Conservation (phyloP, 2,329 filamentous ascomycete genomes). For the Alternaria hordeiaustralica region DNA sequence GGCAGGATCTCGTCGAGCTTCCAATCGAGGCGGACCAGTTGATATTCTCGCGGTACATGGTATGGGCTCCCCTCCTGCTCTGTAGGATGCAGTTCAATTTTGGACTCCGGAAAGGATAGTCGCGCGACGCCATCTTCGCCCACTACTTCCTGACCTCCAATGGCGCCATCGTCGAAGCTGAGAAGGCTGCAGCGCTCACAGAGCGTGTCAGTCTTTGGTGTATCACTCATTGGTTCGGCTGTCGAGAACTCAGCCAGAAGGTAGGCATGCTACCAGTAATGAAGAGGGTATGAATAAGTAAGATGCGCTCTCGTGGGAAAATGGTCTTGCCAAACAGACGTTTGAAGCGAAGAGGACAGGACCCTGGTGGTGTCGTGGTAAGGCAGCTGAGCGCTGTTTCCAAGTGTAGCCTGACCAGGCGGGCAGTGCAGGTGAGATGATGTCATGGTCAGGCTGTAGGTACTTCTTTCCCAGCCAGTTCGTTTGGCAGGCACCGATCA, state of each 20-base stretch:
- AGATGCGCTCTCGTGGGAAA: rapidly evolving
- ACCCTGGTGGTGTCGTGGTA: too few species aligned
- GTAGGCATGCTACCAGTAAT: neutral
- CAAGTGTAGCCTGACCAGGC: neutral
- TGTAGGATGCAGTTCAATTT: too few species aligned
- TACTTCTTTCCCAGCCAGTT: neutral
- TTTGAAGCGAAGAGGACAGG: too few species aligned
- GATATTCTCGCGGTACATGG: too few species aligned
- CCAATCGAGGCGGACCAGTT: neutral
- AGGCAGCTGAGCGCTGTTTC: neutral
- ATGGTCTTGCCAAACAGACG: neutral
- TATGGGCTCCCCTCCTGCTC: too few species aligned
- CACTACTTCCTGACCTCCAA: rapidly evolving
- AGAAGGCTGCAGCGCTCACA: neutral
- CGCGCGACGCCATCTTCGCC: neutral
- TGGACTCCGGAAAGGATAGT: neutral
- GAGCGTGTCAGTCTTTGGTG: rapidly evolving
- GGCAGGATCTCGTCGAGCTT: neutral
- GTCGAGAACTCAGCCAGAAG: neutral
- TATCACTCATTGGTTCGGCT: neutral
- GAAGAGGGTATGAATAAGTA: neutral
- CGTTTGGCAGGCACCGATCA: neutral
- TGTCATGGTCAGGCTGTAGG: neutral
- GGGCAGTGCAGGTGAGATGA: neutral
- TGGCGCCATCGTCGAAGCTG: neutral